Evolutionary conservation across 768 basidiomycete species (phyloP).

Genomic region (Myochromella boudieri): DNA sequence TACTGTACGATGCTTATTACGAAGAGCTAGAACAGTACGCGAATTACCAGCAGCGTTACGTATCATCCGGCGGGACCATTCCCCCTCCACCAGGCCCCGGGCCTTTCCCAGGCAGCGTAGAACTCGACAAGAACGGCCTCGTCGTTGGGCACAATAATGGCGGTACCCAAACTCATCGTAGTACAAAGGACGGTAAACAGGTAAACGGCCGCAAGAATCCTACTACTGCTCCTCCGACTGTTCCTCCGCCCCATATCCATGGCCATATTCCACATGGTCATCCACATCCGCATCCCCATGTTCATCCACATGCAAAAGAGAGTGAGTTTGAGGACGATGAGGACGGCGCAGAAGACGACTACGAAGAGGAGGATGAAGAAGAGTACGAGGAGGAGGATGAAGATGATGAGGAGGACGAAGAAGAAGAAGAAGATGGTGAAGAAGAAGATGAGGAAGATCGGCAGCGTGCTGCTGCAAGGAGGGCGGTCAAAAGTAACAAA

Average conservation of each 20-base stretch:
- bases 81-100: conserved; percentile 95
- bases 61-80: conserved; percentile 84
- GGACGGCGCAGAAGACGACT: conserved; percentile 38
- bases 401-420: conserved; percentile 53
- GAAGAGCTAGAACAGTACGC: conserved; percentile 99
- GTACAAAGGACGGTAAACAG: conserved; percentile 12
- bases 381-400: conserved; percentile 49
- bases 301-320: conserved; percentile 64
- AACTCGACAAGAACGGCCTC: conserved; percentile 88
- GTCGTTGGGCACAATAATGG: conserved; percentile 41
- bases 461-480: conserved; percentile 6
- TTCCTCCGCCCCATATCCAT: conserved; percentile 15
- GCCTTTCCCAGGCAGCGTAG: conserved; percentile 97
- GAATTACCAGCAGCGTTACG: conserved; percentile 95
- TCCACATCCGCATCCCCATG: conserved; percentile 34
- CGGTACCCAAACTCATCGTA: conserved; percentile 18
- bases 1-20: conserved; percentile 99
- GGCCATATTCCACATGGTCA: too few relatives aligned
- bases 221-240: conserved; percentile 12
- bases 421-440: conserved; percentile 57
- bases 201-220: conserved; percentile 18
- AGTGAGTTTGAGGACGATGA: conserved; percentile 67
- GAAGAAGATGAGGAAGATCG: conserved; percentile 35
- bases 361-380: conserved; percentile 37
- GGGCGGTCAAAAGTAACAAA: conserved; percentile 13